These are phyloP conservation scores for Blumeria hordei DNA, from an alignment of 2,329 filamentous ascomycete genomes.

Conservation along the genomic window DNA sequence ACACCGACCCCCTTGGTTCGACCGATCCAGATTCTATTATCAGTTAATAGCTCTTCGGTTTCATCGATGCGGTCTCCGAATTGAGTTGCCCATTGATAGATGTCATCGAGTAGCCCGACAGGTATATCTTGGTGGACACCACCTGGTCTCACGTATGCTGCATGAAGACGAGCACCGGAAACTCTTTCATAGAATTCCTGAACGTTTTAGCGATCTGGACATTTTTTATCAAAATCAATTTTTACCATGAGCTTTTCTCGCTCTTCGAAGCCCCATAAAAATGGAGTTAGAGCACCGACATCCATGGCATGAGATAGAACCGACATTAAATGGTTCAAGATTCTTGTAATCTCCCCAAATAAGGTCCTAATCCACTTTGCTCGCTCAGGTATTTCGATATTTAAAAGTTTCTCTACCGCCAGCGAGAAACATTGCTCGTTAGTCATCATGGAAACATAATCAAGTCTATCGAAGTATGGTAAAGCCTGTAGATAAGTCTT, in stretches of 20 bases:
- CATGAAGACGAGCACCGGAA: constrained; percentile 88
- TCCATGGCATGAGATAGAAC: constrained; percentile 96
- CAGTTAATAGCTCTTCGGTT: constrained; percentile 93
- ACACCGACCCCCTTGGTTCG: constrained; percentile 80
- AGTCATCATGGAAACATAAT: constrained; percentile 99
- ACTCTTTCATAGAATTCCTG: constrained; percentile 99
- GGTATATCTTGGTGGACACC: constrained; percentile 93
- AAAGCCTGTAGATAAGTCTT: constrained; percentile 96
- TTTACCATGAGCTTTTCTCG: constrained; percentile 98
- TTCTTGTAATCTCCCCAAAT: constrained; percentile 82
- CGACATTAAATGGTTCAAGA: constrained; percentile 96
- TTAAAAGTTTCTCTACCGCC: constrained; percentile 92
- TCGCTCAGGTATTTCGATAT: constrained; percentile 82
- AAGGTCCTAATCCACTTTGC: constrained; percentile 93
- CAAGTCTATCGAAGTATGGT: constrained; percentile 94
- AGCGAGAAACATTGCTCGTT: constrained; percentile 96
- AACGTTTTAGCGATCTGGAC: constrained; percentile 7
- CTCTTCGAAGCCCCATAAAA: constrained; percentile 98
- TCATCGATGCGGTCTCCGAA: constrained; percentile 97
- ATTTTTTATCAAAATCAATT: constrained; percentile 5
- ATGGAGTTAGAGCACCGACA: constrained; percentile 89
- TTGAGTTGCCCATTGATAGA: constrained; percentile 98
- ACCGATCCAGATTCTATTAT: constrained; percentile 98
- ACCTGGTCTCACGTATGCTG: constrained; percentile 87
- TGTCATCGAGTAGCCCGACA: constrained; percentile 83